These are phyloP conservation scores for Dendrobium huoshanense DNA, from an alignment of 106 monocot species.

Conservation along the genomic window DNA sequence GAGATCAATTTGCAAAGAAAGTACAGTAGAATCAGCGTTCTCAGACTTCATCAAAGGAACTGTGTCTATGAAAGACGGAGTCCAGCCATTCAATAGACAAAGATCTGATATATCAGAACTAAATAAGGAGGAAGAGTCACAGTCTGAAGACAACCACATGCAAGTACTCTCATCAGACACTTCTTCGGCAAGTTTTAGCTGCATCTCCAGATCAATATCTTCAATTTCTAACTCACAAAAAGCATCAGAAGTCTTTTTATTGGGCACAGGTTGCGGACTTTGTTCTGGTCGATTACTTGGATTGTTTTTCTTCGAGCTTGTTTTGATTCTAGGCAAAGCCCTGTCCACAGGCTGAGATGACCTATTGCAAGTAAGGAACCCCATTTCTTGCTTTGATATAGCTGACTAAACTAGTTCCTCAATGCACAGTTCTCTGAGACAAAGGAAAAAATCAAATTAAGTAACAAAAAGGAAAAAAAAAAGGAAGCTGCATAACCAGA, in stretches of 20 bases:
- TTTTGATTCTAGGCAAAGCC: neutral
- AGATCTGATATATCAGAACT: conserved; percentile 23
- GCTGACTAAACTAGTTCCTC: neutral
- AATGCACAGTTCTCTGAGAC: no score
- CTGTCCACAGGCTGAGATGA: neutral
- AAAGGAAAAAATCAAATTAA: no score
- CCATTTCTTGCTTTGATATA: neutral
- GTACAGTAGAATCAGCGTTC: conserved; percentile 3
- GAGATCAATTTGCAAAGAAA: neutral
- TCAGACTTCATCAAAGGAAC: neutral
- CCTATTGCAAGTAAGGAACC: neutral
- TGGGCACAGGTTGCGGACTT: neutral
- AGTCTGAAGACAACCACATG: conserved; percentile 25
- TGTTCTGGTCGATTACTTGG: neutral
- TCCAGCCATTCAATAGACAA: conserved; percentile 12
- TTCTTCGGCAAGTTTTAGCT: neutral
- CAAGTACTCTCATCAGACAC: conserved; percentile 21
- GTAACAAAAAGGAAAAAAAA: no score
- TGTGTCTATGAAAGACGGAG: conserved; percentile 4
- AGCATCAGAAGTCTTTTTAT: neutral
- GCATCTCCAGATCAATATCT: neutral
- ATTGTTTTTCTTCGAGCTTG: neutral
- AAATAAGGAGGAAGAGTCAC: conserved; percentile 14
- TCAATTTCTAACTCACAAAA: neutral
- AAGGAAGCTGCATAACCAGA: no score